Evolutionary conservation across 2,329 filamentous ascomycete species (phyloP).

Genomic region (Aspergillus pseudonomiae): DNA sequence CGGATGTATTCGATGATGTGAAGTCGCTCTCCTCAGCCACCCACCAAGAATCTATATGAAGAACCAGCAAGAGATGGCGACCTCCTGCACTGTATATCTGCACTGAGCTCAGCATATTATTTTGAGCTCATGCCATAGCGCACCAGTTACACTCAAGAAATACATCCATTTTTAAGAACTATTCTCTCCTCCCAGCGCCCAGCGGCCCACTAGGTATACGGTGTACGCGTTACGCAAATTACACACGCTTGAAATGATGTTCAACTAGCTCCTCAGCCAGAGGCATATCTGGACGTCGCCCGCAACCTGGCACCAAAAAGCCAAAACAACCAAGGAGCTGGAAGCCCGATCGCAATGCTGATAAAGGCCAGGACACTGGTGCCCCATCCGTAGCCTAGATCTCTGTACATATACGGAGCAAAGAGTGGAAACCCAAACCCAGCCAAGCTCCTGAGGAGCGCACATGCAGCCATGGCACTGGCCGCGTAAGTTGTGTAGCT

Average conservation of each 20-base stretch:
- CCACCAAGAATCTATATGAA: background rate
- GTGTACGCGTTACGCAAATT: too few species aligned
- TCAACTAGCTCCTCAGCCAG: background rate
- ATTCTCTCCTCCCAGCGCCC: too few species aligned
- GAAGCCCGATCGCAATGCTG: conserved; percentile 37
- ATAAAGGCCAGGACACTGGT: conserved; percentile 40
- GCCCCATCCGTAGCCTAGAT: conserved; percentile 36
- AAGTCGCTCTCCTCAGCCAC: background rate
- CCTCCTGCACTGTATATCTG: background rate
- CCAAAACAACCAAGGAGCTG: conserved; percentile 52
- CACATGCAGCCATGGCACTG: conserved; percentile 25
- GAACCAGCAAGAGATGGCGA: background rate
- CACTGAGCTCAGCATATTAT: background rate
- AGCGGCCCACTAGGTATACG: too few species aligned
- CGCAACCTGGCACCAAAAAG: conserved; percentile 48
- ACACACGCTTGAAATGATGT: background rate
- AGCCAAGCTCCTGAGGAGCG: conserved; percentile 12
- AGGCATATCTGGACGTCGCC: conserved; percentile 42
- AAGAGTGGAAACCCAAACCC: conserved; percentile 40
- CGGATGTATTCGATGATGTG: background rate
- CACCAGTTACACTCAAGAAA: too few species aligned
- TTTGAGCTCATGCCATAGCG: too few species aligned
- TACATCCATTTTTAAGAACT: too few species aligned
- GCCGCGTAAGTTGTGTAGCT: conserved; percentile 33
- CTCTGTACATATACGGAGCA: conserved; percentile 35